phyloP scores from a whole-genome alignment of 352 stramenopile species.

The Pythium insidiosum region DNA sequence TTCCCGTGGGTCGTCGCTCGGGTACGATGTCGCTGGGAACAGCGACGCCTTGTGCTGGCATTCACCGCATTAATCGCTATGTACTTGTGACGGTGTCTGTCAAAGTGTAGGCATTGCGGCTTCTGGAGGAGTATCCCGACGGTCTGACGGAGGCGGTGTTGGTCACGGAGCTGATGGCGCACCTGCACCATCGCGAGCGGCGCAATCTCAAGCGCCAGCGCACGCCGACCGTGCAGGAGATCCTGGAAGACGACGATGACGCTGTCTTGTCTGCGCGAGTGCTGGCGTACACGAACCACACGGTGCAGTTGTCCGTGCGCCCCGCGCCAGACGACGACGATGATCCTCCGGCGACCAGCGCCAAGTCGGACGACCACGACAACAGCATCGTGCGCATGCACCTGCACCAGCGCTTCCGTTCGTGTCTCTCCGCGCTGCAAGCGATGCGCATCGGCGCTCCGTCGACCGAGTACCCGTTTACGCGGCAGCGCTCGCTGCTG shows the following conservation, averaged over 20 bases:
- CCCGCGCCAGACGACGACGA: no score
- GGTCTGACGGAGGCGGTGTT: conserved; percentile 56
- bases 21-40: conserved; percentile 7
- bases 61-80: no score
- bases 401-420: conserved; percentile 51
- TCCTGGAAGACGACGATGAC: conserved; percentile 33
- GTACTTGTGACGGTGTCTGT: background rate
- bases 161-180: conserved; percentile 45
- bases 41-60: background rate
- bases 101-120: conserved; percentile 24
- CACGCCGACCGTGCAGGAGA: conserved; percentile 10
- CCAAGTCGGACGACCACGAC: conserved; percentile 20
- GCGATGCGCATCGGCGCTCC: conserved; percentile 15
- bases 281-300: conserved; percentile 23
- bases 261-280: conserved; percentile 28
- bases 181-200: conserved; percentile 26
- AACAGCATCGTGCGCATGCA: conserved; percentile 22
- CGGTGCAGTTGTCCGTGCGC: conserved; percentile 18
- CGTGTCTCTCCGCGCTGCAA: conserved; percentile 25
- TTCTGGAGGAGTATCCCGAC: conserved; percentile 61
- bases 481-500: conserved; percentile 19
- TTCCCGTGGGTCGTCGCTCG: conserved; percentile 56
- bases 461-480: conserved; percentile 27
- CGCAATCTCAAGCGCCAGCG: conserved; percentile 6
- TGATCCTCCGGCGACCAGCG: conserved; percentile 2